Base-by-base conservation (phyloP, 139 green algal genomes). In the Haematococcus sp. region DNA sequence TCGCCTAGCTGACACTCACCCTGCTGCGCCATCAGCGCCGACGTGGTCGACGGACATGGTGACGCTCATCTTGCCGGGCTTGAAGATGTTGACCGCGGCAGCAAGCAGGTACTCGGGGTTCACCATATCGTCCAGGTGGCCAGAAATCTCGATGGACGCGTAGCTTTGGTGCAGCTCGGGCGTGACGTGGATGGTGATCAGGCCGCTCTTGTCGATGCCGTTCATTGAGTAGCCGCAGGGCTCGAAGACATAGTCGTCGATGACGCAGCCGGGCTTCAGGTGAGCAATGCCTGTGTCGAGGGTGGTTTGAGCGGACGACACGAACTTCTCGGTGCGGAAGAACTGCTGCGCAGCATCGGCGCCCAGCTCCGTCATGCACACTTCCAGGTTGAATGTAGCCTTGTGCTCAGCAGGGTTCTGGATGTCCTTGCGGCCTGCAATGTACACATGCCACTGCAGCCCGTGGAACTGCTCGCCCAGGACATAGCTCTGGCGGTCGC, bases 181-280 rank as follows among this genome's bases (percentile, higher is more conserved):
- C 0, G 96, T 99, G 83, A 99, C 93, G 81, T 99, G 96, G 68
- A 98, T 96, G 52, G 96, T 99, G 52, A 92, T 92, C 78, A 94
- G 92, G 31, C 84, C 85, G 4, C n/a, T 71, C 13, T 69, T 87
- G 30, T 88, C 73, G 16, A 98, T 87, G 56, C 88, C 90, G 75
- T 99, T 99, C 93, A 99, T 98, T 58, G 84, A 94, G 92, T 99
- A 99, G 54, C 96, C 96, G 83, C 95, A 99, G 11, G 96, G 96
- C 82, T 98, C 94, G 81, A 99, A 99, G 13, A 98, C 88, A 70
- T 96, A 98, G 81, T 97, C 96, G 77, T 99, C 96, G 40, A 99
- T 94, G 30, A 87, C 63, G 0, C 90, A 89, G 19, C 64, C 46
- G 4, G 90, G 92, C 63, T 97, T 81, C 22, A 99, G 79, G 9